Evolutionary conservation across 345 rosid species (phyloP), one percentile per base, ranked within the genome.

Genomic region (Aurinia saxatilis): DNA sequence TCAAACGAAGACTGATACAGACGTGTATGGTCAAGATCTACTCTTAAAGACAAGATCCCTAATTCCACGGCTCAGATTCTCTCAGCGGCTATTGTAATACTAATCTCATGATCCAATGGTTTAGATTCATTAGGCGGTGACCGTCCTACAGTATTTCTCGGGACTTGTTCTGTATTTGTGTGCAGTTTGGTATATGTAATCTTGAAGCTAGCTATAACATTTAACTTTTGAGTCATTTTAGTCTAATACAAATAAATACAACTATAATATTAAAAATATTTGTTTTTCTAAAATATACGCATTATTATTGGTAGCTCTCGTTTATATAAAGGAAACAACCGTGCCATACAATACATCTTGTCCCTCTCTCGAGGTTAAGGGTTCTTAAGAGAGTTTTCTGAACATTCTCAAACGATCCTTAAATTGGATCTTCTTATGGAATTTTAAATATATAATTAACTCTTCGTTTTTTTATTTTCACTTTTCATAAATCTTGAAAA

Each of bases 131-230:
- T 61, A 18, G 91, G 82, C 97, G 95, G 97, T 73, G 57, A 84
- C 92, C 95, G 88, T 70, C 96, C 90, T 73, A 40, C 70, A 50
- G 75, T 71, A 59, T 45, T 61, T 76, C 70, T 71, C 70, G 78
- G 73, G 62, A 71, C 44, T 76, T 72, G 77, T 76, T 50, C 70
- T 58, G 1, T 25, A 65, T 67, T 23, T 4, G 5, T 47, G 36
- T 17, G 48, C 70, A 50, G 50, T n/a, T 80, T 80, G 71, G 82
- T 80, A 83, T 77, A n/a, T 77, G 82, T 80, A 57, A 34, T 57
- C 66, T 63, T 57, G 11, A 64, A 64, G 58, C 13, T 23, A n/a
- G 31, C 31, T 27, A 53, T 41, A 25, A 54, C 35, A 60, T 44
- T 52, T 17, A 70, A 66, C 37, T 27, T n/a, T 27, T 12, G 33